Conservation (phyloP, 148 eudicot species). For the Vaccinium darrowii region DNA sequence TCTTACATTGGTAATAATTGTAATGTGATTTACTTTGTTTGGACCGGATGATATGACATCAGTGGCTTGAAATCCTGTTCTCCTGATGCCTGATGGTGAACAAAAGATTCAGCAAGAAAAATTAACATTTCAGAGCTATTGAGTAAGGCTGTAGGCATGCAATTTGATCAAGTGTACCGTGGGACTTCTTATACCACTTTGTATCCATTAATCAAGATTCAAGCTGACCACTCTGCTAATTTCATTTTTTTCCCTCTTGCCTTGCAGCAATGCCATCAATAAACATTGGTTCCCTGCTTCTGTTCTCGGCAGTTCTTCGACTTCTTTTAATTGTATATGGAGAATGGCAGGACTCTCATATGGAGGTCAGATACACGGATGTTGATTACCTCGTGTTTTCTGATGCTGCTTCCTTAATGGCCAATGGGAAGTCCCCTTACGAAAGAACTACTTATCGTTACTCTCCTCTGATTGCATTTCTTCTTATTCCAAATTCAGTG, state of each 20-base stretch:
- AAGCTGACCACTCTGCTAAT: background rate
- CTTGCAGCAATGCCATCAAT: conserved; percentile 36
- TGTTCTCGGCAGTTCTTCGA: conserved; percentile 66
- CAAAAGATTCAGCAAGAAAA: background rate
- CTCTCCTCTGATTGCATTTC: conserved; percentile 83
- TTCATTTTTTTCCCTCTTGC: background rate
- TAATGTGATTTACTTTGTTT: background rate
- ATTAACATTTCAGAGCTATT: background rate
- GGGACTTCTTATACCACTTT: background rate
- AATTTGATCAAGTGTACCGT: background rate
- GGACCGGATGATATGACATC: too few relatives aligned
- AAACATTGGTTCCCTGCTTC: conserved; percentile 50
- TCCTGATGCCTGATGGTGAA: background rate
- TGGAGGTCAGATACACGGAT: conserved; percentile 96
- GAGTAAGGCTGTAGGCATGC: background rate
- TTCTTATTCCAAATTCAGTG: conserved; percentile 72
- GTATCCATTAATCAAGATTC: background rate
- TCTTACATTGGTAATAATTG: background rate
- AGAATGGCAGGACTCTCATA: conserved; percentile 93
- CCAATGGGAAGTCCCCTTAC: conserved; percentile 75
- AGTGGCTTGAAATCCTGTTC: background rate
- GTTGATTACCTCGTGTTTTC: conserved; percentile 89
- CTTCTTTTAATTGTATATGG: conserved; percentile 74
- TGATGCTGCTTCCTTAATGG: conserved; percentile 83
- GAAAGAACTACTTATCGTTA: conserved; percentile 84